Evolutionary conservation across 345 rosid species (phyloP).

Genomic region (Corchorus olitorius): DNA sequence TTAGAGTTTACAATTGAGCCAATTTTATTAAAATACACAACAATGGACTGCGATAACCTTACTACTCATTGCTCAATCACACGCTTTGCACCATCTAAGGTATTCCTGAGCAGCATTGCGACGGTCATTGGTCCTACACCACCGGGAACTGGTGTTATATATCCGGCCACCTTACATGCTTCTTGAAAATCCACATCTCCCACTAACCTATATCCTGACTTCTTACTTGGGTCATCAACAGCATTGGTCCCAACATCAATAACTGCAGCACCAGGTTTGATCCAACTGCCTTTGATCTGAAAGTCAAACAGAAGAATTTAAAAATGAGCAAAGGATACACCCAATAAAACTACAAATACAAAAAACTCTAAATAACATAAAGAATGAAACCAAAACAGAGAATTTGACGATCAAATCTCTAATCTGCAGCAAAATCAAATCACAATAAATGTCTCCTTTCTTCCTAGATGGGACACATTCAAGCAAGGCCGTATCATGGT

Average conservation of each 20-base stretch:
- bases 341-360: not conserved
- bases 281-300: constrained; percentile 91
- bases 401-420: not conserved
- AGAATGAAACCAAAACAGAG: not conserved
- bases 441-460: not conserved
- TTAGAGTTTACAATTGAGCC: not conserved
- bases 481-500: not conserved
- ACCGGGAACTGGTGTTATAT: constrained; percentile 91
- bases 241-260: constrained; percentile 96
- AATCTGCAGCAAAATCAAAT: not conserved
- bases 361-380: not conserved
- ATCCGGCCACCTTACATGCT: constrained; percentile 81
- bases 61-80: constrained; percentile 43
- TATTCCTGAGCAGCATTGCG: constrained; percentile 84
- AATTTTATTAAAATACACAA: not conserved
- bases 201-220: constrained; percentile 85
- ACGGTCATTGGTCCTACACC: constrained; percentile 99
- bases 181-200: constrained; percentile 88
- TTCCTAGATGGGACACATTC: not conserved
- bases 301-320: constrained; percentile 15
- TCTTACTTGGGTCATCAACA: constrained; percentile 66
- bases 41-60: not conserved
- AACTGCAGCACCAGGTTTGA: constrained; percentile 93
- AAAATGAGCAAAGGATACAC: constrained; percentile 5
- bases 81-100: constrained; percentile 81